A percentile compares a stretch with the other conserved stretches of the same genome.
Evolutionary conservation across 306 rosid species (phyloP).

Genomic region (Begonia loranthoides): DNA sequence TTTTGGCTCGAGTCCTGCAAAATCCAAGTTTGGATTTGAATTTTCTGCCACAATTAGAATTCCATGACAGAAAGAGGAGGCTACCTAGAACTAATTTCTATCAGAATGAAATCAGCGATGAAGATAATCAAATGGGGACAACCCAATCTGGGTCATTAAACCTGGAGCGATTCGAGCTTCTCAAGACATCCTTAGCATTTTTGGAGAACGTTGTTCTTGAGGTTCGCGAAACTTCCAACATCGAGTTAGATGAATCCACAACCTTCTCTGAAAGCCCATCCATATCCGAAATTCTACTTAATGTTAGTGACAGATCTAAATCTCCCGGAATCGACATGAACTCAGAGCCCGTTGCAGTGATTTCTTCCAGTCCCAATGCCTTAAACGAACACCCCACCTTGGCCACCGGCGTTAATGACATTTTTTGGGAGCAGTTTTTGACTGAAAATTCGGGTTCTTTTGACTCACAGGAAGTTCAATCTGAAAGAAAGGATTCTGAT

Average conservation of each 20-base stretch:
- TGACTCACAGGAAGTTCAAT: slow-evolving; percentile 49
- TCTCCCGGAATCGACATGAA: slow-evolving; percentile 53
- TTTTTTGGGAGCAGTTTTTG: slow-evolving; percentile 79
- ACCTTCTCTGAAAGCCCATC: slow-evolving; percentile 32
- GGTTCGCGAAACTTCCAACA: slow-evolving; percentile 19
- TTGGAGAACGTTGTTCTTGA: slow-evolving; percentile 47
- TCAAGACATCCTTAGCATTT: slow-evolving; percentile 43
- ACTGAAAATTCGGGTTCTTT: slow-evolving; percentile 70
- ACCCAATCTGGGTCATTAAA: slow-evolving; percentile 15
- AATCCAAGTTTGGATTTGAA: slow-evolving; percentile 31
- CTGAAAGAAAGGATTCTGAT: slow-evolving; percentile 43
- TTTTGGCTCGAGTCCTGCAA: slow-evolving; percentile 36
- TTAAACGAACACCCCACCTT: slow-evolving; percentile 22
- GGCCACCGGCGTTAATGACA: slow-evolving; percentile 44
- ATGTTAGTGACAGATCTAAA: slow-evolving; percentile 25
- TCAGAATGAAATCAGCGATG: slow-evolving; percentile 23
- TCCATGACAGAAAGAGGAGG: slow-evolving; percentile 45
- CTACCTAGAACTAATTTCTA: slow-evolving; percentile 26
- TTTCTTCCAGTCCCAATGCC: slow-evolving; percentile 18
- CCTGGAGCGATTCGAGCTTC: slow-evolving; percentile 31
- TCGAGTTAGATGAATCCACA: slow-evolving; percentile 41
- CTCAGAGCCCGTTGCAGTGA: slow-evolving; percentile 32
- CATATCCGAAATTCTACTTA: slow-evolving; percentile 30
- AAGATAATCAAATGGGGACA: slow-evolving; percentile 27
- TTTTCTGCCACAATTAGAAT: slow-evolving; percentile 31